These are phyloP conservation scores for Quercus berberidifolia DNA, from an alignment of 306 rosid genomes.

Conservation along the genomic window DNA sequence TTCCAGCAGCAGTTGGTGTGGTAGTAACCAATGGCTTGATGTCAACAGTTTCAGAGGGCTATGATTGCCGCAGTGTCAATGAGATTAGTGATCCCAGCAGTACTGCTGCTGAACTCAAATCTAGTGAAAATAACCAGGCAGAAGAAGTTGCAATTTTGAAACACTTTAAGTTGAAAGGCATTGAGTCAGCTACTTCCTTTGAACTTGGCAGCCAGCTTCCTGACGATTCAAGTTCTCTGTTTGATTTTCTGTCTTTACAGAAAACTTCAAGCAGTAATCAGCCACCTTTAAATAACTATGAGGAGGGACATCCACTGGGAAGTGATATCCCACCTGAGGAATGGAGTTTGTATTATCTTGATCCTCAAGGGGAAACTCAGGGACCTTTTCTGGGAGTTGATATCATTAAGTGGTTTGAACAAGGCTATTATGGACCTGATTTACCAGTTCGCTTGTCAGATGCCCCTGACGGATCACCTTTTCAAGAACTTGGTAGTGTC, in stretches of 20 bases:
- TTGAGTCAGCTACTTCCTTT: conserved; percentile 24
- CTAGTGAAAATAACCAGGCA: conserved; percentile 25
- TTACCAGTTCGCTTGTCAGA: conserved; percentile 60
- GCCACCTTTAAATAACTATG: conserved; percentile 35
- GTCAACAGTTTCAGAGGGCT: conserved; percentile 7
- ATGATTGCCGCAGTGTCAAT: conserved; percentile 1
- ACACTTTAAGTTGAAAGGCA: conserved; percentile 30
- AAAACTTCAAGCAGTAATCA: conserved; percentile 32
- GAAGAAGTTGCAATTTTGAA: conserved; percentile 22
- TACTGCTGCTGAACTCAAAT: conserved; percentile 26
- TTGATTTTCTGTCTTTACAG: conserved; percentile 37
- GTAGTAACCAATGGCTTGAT: conserved; percentile 19
- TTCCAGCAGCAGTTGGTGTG: conserved; percentile 8
- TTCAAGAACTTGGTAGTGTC: conserved; percentile 57
- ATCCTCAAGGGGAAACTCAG: conserved; percentile 63
- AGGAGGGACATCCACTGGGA: conserved; percentile 25
- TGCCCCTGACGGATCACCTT: conserved; percentile 54
- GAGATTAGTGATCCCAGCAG: conserved; percentile 23
- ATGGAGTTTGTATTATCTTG: conserved; percentile 66
- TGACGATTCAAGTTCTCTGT: conserved; percentile 33
- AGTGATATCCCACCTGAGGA: conserved; percentile 46
- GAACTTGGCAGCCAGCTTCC: conserved; percentile 33
- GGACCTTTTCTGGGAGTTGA: conserved; percentile 78
- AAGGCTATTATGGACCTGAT: conserved; percentile 60
- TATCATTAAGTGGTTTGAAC: conserved; percentile 69